phyloP scores from a whole-genome alignment of 2,329 filamentous ascomycete species.

The Sclerotinia glacialis region DNA sequence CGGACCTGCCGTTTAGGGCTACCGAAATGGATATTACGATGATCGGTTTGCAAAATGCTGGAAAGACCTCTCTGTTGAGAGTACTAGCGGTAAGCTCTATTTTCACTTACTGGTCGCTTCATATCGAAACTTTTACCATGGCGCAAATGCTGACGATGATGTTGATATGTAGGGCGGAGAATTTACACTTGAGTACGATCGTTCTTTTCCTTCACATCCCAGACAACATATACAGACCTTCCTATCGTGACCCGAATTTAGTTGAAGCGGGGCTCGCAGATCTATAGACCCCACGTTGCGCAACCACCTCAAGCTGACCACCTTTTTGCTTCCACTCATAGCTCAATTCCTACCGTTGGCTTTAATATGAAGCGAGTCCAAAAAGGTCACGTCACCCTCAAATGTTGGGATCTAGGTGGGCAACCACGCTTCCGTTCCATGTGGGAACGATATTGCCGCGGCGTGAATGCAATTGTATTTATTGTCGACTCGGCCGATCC shows the following conservation, averaged over 20 bases:
- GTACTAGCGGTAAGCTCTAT: conserved; percentile 82
- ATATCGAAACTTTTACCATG: conserved; percentile 6
- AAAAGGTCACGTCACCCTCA: conserved; percentile 95
- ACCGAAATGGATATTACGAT: conserved; percentile 99
- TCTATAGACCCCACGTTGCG: conserved; percentile 20
- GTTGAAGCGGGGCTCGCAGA: conserved; percentile 22
- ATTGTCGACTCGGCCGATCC: conserved; percentile 95
- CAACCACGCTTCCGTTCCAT: conserved; percentile 96
- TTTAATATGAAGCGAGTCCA: conserved; percentile 99
- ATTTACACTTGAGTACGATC: conserved; percentile 94
- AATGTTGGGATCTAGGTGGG: conserved; percentile 98
- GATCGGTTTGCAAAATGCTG: conserved; percentile 96
- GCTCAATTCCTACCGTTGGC: conserved; percentile 95
- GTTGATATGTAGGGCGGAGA: conserved; percentile 73
- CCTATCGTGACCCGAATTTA: conserved; percentile 3
- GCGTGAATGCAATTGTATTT: conserved; percentile 96
- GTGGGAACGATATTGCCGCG: conserved; percentile 99
- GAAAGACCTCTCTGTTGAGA: conserved; percentile 91
- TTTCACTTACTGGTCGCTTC: conserved; percentile 28
- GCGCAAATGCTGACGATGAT: conserved; percentile 40
- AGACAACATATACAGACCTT: conserved; percentile 1
- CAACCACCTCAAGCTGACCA: conserved; percentile 39
- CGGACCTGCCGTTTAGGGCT: conserved; percentile 60
- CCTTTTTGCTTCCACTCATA: conserved; percentile 44
- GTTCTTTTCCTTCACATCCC: conserved; percentile 3